Conservation (phyloP, 73 alveolate genomes). For the Paramecium biaurelia region DNA sequence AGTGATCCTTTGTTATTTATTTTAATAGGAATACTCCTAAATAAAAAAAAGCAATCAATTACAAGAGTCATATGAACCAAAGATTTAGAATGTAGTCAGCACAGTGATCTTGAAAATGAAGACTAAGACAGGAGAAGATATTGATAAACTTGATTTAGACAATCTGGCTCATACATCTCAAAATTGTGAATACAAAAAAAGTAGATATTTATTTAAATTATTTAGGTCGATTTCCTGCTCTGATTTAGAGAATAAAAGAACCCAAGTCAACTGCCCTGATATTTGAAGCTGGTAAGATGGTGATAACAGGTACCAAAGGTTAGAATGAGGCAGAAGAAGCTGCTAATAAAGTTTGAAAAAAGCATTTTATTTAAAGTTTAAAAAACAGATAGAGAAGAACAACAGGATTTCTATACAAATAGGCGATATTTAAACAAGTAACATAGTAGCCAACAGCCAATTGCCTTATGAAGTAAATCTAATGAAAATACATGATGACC, state of each 20-base stretch:
- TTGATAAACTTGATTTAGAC: not conserved
- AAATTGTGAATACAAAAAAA: slow-evolving; percentile 49
- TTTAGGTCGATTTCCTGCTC: slow-evolving; percentile 60
- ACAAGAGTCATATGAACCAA: slow-evolving; percentile 71
- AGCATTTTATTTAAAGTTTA: slow-evolving; percentile 22
- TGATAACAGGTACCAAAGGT: slow-evolving; percentile 59
- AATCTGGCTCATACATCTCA: slow-evolving; percentile 21
- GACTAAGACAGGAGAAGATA: not conserved
- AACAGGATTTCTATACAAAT: slow-evolving; percentile 8
- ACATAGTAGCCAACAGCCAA: slow-evolving; percentile 50
- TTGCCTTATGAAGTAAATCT: slow-evolving; percentile 42
- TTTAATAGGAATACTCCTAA: not conserved
- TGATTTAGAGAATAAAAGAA: slow-evolving; percentile 49
- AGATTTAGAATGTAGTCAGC: slow-evolving; percentile 40
- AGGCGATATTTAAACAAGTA: not conserved
- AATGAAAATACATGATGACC: not conserved
- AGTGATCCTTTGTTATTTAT: not conserved
- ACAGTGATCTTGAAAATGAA: slow-evolving; percentile 31
- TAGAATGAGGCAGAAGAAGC: slow-evolving; percentile 38
- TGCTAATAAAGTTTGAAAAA: slow-evolving; percentile 47
- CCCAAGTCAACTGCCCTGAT: slow-evolving; percentile 64
- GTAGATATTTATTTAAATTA: not conserved
- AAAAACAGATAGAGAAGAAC: slow-evolving; percentile 28
- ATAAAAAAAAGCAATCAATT: not conserved
- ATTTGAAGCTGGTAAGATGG: slow-evolving; percentile 61